These are phyloP conservation scores for Nannochloris sp. DNA, from an alignment of 139 green algal species.

Conservation along the genomic window DNA sequence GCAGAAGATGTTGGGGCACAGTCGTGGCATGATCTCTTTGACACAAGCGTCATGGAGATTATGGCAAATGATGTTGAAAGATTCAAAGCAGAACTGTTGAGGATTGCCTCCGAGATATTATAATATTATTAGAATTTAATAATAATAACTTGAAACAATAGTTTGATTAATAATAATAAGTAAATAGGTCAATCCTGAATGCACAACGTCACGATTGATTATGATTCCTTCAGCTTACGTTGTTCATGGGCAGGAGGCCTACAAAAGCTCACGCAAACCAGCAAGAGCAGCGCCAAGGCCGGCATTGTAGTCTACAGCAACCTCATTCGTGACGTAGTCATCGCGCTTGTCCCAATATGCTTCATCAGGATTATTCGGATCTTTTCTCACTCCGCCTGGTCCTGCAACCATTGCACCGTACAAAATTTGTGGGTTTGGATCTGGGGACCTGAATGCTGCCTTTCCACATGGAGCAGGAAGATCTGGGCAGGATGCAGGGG, in stretches of 20 bases:
- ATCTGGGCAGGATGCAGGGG: conserved; percentile 35
- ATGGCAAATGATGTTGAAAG: conserved; percentile 17
- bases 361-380: conserved; percentile 11
- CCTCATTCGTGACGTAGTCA: conserved; percentile 34
- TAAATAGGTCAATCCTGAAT: not conserved
- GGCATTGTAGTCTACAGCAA: conserved; percentile 27
- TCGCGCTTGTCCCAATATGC: conserved; percentile 21
- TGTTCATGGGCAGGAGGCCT: not conserved
- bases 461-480: conserved; percentile 31
- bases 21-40: no score
- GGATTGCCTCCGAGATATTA: conserved; percentile 7
- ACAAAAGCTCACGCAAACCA: conserved; percentile 4
- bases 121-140: not conserved
- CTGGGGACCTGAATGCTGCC: conserved; percentile 20
- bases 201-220: not conserved
- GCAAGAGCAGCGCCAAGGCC: conserved; percentile 25
- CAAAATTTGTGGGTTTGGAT: conserved; percentile 24
- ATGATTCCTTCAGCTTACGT: no score
- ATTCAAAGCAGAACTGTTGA: conserved; percentile 32
- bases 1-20: no score
- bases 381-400: conserved; percentile 2
- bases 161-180: not conserved
- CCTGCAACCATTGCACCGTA: conserved; percentile 33
- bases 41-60: conserved; percentile 29
- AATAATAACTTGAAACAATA: not conserved